Evolutionary conservation across 192 early-diverging fungal species (phyloP), one percentile per base, ranked within the genome.

Genomic region (Dissophora globulifera): DNA sequence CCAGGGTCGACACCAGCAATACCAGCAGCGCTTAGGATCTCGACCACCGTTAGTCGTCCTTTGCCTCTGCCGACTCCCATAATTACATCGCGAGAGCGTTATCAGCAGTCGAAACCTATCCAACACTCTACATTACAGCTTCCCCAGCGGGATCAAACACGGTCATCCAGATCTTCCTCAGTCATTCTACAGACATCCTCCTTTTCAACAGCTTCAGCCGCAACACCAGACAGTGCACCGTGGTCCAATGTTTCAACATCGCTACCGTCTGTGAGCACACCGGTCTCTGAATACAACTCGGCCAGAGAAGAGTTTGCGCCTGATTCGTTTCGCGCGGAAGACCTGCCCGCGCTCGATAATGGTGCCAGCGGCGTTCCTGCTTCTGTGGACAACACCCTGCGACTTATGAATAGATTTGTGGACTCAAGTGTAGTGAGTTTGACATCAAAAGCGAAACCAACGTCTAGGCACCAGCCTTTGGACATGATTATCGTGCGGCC

Each of bases 401-500:
- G 35, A 38, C 35, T 13, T 9, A 38, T 9, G 35, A 13, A 38
- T 38, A 38, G 13, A 13, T 13, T 38, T 6, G 13, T 9, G 13
- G 13, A 38, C 35, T 9, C 35, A 38, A 38, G 13, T 13, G 6
- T 13, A 13, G 35, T 13, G 7, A 38, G 7, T 6, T 13, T 13
- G 35, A 38, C 35, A 6, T 26, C 20, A 6, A 6, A 26, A 5
- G 15, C 40, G 3, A 4, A 5, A 10, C n/a, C 53, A 45, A 1
- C 20, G 46, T 29, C 59, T 26, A 10, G 26, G 22, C 22, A 25
- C 55, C 65, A n/a, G 25, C 59, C 38, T 13, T 50, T 74, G 38
- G 69, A 74, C 25, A 67, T 67, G 57, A 67, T 76, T 20, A 62
- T 76, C 15, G 17, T 76, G 27, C 72, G 52, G 10, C 72, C 58